Evolutionary conservation across 371 early-diverging fungal genomes (phyloP), one percentile per base, ranked within the genome.

Genomic region (Astathelohania contejeani): DNA sequence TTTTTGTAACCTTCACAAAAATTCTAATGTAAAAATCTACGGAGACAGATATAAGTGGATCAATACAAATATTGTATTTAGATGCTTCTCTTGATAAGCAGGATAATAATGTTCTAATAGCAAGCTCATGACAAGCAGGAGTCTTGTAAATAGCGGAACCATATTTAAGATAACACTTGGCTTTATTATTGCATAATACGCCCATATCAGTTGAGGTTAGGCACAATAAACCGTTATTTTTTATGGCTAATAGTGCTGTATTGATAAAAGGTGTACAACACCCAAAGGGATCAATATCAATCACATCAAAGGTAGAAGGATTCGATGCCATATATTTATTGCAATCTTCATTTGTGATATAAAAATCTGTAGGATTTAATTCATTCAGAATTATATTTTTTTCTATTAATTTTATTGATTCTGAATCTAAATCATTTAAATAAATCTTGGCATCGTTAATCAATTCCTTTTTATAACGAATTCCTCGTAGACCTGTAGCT

Each of bases 201-300:
- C 88, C 92, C 71, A 92, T 79, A 79, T 99, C 99, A 0, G 99
- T 99, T 74, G 94, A 90, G 1, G 99, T 99, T 23, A 99, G 82
- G 71, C 91, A 91, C 22, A 98, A 75, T 23, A 98, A 73, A 73
- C 88, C 98, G 46, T 90, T 91, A 53, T 88, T 84, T 40, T 81
- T 76, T 4, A 94, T 85, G 0, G 87, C 79, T 58, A 88, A 85
- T 0, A 97, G 82, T 7, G 96, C 94, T 25, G 81, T 87, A 64
- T 95, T 93, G 12, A 96, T 70, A 71, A 91, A 99, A 3, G 90
- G 91, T 1, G 87, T 78, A 1, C 92, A 94, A 1, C 89, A 81
- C 18, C 99, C 99, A 74, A 91, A 99, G 10, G 99, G 99, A 78
- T 99, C 99, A 60, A 77, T 67, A 53, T 77, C 77, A 46, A 77